phyloP scores from a whole-genome alignment of 2,329 filamentous ascomycete genomes.

The Cordyceps tenuipes region DNA sequence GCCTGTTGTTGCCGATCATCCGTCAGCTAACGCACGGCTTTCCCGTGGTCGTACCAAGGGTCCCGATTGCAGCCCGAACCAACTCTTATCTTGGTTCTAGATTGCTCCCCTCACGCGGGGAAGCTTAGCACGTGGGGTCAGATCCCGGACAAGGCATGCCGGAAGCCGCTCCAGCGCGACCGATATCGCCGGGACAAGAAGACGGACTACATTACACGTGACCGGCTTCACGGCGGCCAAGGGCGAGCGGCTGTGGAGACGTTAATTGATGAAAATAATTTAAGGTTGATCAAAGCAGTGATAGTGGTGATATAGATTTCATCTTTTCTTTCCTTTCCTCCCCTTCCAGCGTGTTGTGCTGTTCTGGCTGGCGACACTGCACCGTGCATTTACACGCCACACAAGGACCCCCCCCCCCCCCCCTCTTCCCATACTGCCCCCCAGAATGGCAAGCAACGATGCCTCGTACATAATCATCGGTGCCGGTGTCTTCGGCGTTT shows the following conservation, averaged over 20 bases:
- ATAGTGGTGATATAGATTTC: neutral
- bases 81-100: neutral
- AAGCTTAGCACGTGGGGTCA: neutral
- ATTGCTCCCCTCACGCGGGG: neutral
- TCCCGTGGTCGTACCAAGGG: neutral
- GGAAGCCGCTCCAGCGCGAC: neutral
- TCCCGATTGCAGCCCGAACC: neutral
- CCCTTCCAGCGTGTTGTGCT: neutral
- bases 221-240: slow-evolving; percentile 7
- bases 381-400: neutral
- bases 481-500: slow-evolving; percentile 57
- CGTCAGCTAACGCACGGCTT: neutral
- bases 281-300: neutral
- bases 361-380: neutral
- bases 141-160: neutral
- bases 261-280: neutral
- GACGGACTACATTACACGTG: neutral
- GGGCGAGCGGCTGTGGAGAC: neutral
- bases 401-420: too few relatives aligned
- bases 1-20: neutral
- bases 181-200: slow-evolving; percentile 4
- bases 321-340: neutral
- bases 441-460: slow-evolving; percentile 1
- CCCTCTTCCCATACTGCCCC: neutral
- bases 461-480: slow-evolving; percentile 51